phyloP scores from a whole-genome alignment of 352 stramenopile species.

The Globisporangium iwayamae region DNA sequence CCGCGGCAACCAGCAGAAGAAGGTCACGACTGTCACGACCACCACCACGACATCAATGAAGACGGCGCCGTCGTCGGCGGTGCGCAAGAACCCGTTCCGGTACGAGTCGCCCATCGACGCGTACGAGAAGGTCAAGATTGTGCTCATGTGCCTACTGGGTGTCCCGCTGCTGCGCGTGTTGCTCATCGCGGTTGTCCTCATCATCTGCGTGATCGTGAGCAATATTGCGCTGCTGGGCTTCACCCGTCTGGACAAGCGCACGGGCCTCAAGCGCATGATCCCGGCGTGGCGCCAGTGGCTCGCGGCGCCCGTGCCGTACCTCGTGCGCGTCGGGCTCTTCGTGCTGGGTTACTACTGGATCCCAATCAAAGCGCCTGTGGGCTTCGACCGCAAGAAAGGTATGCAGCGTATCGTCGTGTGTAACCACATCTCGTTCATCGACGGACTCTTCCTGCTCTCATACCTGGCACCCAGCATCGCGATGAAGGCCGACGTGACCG shows the following conservation, averaged over 20 bases:
- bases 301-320: conserved; percentile 31
- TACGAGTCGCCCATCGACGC: conserved; percentile 50
- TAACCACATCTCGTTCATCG: conserved; percentile 73
- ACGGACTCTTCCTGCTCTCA: conserved; percentile 58
- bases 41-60: conserved; percentile 10
- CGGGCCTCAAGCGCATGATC: conserved; percentile 24
- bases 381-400: conserved; percentile 13
- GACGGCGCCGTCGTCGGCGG: not conserved
- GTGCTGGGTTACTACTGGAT: conserved; percentile 71
- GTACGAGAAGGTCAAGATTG: conserved; percentile 63
- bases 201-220: conserved; percentile 37
- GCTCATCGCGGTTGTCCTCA: conserved; percentile 31
- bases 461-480: conserved; percentile 58
- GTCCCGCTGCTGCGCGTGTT: conserved; percentile 54
- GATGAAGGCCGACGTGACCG: conserved; percentile 66
- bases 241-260: conserved; percentile 33
- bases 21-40: not conserved
- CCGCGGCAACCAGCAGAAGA: not conserved
- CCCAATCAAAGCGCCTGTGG: conserved; percentile 31
- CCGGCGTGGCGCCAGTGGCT: conserved; percentile 40
- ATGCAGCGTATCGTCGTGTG: conserved; percentile 54
- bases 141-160: conserved; percentile 44
- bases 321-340: conserved; percentile 52
- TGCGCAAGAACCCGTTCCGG: conserved; percentile 50
- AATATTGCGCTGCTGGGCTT: conserved; percentile 52